Evolutionary conservation across 805 yeast species (phyloP), one percentile per base, ranked within the genome.

Genomic region (Maudiozyma saulgeensis): DNA sequence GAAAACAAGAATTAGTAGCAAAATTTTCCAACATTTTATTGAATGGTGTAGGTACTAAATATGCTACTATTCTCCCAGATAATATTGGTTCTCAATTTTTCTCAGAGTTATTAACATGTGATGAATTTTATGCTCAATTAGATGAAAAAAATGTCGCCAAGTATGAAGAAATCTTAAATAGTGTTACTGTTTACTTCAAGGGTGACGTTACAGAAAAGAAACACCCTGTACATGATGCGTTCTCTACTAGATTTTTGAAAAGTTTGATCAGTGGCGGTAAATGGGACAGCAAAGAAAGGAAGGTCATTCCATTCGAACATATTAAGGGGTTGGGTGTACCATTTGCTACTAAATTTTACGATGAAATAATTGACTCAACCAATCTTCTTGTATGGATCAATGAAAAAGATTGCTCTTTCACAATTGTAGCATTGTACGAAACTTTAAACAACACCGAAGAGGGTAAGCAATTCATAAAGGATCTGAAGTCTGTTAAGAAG

Each of bases 21-120:
- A 77, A 72, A 49, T 85, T 88, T 56, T 68, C 83, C 39, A 93
- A 95, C 16, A 59, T 77, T 43, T 72, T 89, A 51, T 77, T 84
- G 59, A 70, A 76, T 46, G 68, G 79, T 23, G 68, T 89, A 18
- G 65, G 71, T 26, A 74, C 76, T 40, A 66, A 77, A 46, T 71
- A 80, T n/a, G 62, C 69, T 28, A 77, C 71, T 23, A 68, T 86
- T 2, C 69, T 88, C 49, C 67, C 70, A n/a, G 84, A 81, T 53
- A 85, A 84, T 60, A 68, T 90, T 51, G 96, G 96, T 31, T 77
- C 93, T 40, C 98, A 91, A 69, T 83, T 87, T 56, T 72, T 86
- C 47, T 75, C 82, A 42, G 98, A 91, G 69, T 72, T 87, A 26
- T 68, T 88, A 49, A 74, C 85, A 53, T 80, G 77, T 56, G 77